A percentile compares a stretch with the other conserved stretches of the same genome.
Conservation (phyloP, 2,329 filamentous ascomycete species). For the Alternaria triticina region DNA sequence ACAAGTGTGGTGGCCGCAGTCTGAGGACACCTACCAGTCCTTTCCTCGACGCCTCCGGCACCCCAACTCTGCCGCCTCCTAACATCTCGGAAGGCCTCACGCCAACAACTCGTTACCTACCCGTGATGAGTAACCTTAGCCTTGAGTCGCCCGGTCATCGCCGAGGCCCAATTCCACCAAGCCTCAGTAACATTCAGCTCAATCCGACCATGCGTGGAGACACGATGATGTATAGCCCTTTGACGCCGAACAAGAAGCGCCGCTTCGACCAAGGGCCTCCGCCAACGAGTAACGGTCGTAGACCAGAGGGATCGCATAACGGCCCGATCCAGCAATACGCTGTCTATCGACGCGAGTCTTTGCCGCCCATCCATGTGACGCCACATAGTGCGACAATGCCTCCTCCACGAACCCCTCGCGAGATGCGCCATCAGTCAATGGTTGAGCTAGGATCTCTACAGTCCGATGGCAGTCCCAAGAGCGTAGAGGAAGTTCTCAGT, state of each 20-base stretch:
- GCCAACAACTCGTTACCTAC: conserved; percentile 42
- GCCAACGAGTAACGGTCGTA: conserved; percentile 57
- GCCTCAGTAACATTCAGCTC: conserved; percentile 38
- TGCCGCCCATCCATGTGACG: conserved; percentile 42
- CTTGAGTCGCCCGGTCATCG: conserved; percentile 44
- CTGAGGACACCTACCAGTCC: conserved; percentile 69
- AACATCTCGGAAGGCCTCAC: conserved; percentile 41
- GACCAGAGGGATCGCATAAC: conserved; percentile 61
- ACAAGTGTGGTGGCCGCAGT: conserved; percentile 73
- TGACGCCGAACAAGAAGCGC: conserved; percentile 45
- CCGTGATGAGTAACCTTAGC: conserved; percentile 51
- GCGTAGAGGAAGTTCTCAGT: conserved; percentile 74
- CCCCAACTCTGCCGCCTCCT: conserved; percentile 49
- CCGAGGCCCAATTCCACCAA: conserved; percentile 30
- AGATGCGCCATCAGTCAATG: conserved; percentile 23
- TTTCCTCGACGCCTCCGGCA: conserved; percentile 53
- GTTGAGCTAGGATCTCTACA: conserved; percentile 13
- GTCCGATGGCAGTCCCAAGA: conserved; percentile 42
- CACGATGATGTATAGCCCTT: conserved; percentile 35
- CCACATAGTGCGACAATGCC: conserved; percentile 42
- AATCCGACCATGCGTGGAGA: conserved; percentile 32
- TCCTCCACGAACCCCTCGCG: conserved; percentile 42
- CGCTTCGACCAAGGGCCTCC: conserved; percentile 45
- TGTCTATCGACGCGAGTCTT: conserved; percentile 37
- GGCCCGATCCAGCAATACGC: conserved; percentile 15